Evolutionary conservation across 2,329 filamentous ascomycete species (phyloP).

Genomic region (Phoma herbarum): DNA sequence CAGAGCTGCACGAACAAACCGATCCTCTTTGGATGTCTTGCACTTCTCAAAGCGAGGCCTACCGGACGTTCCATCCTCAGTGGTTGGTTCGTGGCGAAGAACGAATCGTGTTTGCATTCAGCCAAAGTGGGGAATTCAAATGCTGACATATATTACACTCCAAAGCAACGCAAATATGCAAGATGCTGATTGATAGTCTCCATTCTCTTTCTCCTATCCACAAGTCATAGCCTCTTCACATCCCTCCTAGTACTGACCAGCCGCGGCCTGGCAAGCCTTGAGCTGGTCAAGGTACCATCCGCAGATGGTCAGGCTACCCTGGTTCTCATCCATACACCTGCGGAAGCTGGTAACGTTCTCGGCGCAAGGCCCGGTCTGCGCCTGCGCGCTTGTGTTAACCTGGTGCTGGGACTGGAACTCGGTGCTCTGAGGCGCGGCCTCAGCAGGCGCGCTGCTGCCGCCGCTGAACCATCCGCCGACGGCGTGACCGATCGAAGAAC

Average conservation of each 20-base stretch:
- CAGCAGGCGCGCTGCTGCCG: slow-evolving; percentile 66
- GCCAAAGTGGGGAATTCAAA: slow-evolving; percentile 23
- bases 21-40: background rate
- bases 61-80: background rate
- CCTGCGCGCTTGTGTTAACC: slow-evolving; percentile 51
- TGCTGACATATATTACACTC: slow-evolving; percentile 24
- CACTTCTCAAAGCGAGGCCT: background rate
- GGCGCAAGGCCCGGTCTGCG: slow-evolving; percentile 65
- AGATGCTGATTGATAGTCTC: background rate
- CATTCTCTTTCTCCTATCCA: background rate
- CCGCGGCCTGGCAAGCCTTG: slow-evolving; percentile 61
- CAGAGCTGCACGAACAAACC: background rate
- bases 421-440: slow-evolving; percentile 52
- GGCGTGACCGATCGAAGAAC: slow-evolving; percentile 93
- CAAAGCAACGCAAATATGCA: slow-evolving; percentile 2
- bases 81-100: too few relatives aligned
- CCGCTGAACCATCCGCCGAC: slow-evolving; percentile 89
- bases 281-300: slow-evolving; percentile 98
- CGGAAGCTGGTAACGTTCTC: slow-evolving; percentile 86
- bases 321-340: slow-evolving; percentile 94
- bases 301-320: slow-evolving; percentile 94
- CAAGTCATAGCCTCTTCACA: background rate
- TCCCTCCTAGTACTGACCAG: slow-evolving; percentile 56
- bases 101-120: background rate
- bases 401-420: slow-evolving; percentile 37